Evolutionary conservation across 805 yeast species (phyloP).

Genomic region (Ogataea nitratoaversa): DNA sequence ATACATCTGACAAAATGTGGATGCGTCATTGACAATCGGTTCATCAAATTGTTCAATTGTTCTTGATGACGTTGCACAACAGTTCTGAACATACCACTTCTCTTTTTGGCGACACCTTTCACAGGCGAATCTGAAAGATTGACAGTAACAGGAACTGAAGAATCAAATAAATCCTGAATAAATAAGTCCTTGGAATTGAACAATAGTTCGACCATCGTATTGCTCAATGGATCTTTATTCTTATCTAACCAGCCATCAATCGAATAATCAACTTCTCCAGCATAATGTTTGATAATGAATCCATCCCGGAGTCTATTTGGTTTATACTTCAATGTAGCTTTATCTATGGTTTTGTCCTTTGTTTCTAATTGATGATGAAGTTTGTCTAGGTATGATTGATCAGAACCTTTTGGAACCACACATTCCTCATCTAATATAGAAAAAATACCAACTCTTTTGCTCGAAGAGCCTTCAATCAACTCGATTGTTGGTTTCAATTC

Average conservation of each 20-base stretch:
- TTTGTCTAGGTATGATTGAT: slow-evolving; percentile 76
- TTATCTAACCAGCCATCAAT: slow-evolving; percentile 92
- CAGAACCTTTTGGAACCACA: slow-evolving; percentile 87
- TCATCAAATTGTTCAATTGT: slow-evolving; percentile 69
- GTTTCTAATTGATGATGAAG: slow-evolving; percentile 61
- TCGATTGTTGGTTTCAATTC: slow-evolving; percentile 94
- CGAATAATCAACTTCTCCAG: slow-evolving; percentile 92
- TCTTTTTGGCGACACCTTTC: slow-evolving; percentile 23
- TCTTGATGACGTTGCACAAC: slow-evolving; percentile 88
- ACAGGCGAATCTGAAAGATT: slow-evolving; percentile 30
- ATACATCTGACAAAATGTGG: slow-evolving; percentile 98
- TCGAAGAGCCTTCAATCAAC: slow-evolving; percentile 65
- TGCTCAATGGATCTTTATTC: slow-evolving; percentile 89
- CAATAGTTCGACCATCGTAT: slow-evolving; percentile 60
- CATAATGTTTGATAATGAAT: slow-evolving; percentile 85
- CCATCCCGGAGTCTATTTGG: slow-evolving; percentile 74
- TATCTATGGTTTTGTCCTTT: slow-evolving; percentile 24
- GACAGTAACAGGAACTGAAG: slow-evolving; percentile 18
- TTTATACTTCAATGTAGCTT: slow-evolving; percentile 46
- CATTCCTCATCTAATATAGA: slow-evolving; percentile 93
- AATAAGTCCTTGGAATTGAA: slow-evolving; percentile 53
- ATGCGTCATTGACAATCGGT: slow-evolving; percentile 70
- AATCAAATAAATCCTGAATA: slow-evolving; percentile 49
- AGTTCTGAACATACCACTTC: slow-evolving; percentile 53
- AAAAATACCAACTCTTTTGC: slow-evolving; percentile 68